Base-by-base conservation (phyloP, 345 rosid genomes). In the Adansonia digitata region DNA sequence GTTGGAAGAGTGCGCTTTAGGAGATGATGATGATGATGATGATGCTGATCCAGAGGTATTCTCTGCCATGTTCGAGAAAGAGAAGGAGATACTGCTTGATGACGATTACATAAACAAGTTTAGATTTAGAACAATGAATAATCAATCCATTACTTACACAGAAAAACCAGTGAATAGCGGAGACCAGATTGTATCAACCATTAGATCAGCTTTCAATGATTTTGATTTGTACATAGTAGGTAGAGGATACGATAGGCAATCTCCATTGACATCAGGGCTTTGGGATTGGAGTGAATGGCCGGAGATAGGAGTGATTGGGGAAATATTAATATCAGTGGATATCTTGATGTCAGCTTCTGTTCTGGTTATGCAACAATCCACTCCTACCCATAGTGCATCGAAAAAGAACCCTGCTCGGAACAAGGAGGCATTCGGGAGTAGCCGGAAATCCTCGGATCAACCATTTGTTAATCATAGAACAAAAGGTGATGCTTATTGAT, bases 221-320 rank as follows among this genome's bases (percentile, higher is more conserved):
- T 75, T 61, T 39, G 81, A 85, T 68, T 70, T 83, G 17, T 85
- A 81, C 48, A 24, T 85, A 1, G 83, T 83, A 13, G 86, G 86
- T 3, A 85, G 78, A 79, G 77, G 82, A 14, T 61, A 77, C 26
- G 83, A 74, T n/a, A 52, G 57, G 20, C 51, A 72, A 1, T 78
- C 82, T 8, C 84, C 81, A 5, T 62, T 86, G 3, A 78, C 82
- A 2, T 70, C 72, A 2, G 85, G 78, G 51, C 56, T 85, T 10
- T 42, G 63, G 17, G 83, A 84, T 20, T 81, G 85, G 82, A 69
- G 74, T 13, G 85, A 83, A 59, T 84, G 24, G 45, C 84, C 84
- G 5, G 89, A 88, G 65, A 66, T 88, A 5, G 90, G 89, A 1
- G 39, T 80, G 3, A 27, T 84, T 0, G 92, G 89, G 39, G 88